Base-by-base conservation (phyloP, 1,284 basidiomycete species). In the Fomitopsis pinicola region DNA sequence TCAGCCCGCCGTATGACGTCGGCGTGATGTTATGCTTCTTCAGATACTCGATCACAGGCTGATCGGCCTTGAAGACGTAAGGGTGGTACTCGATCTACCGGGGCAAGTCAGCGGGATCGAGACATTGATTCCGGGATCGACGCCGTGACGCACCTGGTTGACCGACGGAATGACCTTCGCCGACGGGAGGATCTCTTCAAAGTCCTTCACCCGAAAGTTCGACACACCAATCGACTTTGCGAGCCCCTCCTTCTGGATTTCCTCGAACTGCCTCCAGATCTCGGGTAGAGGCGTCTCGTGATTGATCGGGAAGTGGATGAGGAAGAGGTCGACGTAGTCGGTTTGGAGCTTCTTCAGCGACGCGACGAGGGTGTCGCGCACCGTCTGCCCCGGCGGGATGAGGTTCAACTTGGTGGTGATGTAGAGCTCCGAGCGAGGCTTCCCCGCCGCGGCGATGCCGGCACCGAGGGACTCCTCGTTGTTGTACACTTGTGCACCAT, bases 161-260 rank as follows among this genome's bases (percentile, higher is more conserved):
- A 92, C 85, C 3, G 85, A 84, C 0, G 93, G 92, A 3, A 80
- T 67, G 42, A 91, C 73, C 33, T 77, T 82, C 28, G 84, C 88
- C 30, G 74, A 79, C 38, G 82, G 78, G 33, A 91, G 69, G 42
- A 94, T 76, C 57, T 82, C 82, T 62, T 86, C 74, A 48, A 95
- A 74, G 66, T 95, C 82, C 62, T 84, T 76, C 19, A 87, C 79
- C 17, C 79, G 81, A 73, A 89, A 95, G 77, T 96, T 96, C 59
- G 88, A 92, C 15, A 97, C 92, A 1, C 94, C 94, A 62, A 96
- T 91, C 45, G 85, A 87, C 73, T 82, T 89, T 42, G 90, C 78
- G 52, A 93, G 75, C 1, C 91, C 91, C 53, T 85, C 84, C 54
- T 75, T 75, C 73, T 90, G 81, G 55, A 89, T 74, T 50, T 80